Evolutionary conservation across 164 flowering plant species (phyloP).

Genomic region (Aristolochia fimbriata): DNA sequence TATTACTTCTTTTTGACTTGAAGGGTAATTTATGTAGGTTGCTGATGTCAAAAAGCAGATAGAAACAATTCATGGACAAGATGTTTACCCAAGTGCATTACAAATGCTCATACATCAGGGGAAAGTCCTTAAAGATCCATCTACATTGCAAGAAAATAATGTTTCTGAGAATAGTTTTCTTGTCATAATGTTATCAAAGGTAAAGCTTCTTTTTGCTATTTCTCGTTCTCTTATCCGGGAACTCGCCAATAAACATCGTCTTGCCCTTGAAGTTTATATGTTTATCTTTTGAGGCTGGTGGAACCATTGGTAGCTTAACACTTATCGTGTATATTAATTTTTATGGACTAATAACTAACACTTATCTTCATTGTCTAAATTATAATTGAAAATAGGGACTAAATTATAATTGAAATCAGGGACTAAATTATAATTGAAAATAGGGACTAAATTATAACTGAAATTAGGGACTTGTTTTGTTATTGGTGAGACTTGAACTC

Average conservation of each 20-base stretch:
- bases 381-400: no score
- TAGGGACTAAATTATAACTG: no score
- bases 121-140: slow-evolving; percentile 66
- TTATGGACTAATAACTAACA: no score
- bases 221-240: background rate
- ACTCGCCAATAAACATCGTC: no score
- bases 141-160: slow-evolving; percentile 56
- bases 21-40: slow-evolving; percentile 30
- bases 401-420: no score
- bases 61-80: slow-evolving; percentile 52
- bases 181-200: slow-evolving; percentile 73
- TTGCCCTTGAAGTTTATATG: background rate
- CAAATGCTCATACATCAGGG: slow-evolving; percentile 86
- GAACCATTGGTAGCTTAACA: no score
- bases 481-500: no score
- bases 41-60: slow-evolving; percentile 62
- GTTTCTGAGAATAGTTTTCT: slow-evolving; percentile 67
- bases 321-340: no score
- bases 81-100: slow-evolving; percentile 55
- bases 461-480: no score
- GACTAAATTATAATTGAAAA: no score
- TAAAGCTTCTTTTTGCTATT: slow-evolving; percentile 11
- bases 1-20: background rate
- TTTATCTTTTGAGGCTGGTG: background rate
- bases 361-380: no score